Conservation (phyloP, 2,329 filamentous ascomycete species). For the Pestalotiopsis sp. region DNA sequence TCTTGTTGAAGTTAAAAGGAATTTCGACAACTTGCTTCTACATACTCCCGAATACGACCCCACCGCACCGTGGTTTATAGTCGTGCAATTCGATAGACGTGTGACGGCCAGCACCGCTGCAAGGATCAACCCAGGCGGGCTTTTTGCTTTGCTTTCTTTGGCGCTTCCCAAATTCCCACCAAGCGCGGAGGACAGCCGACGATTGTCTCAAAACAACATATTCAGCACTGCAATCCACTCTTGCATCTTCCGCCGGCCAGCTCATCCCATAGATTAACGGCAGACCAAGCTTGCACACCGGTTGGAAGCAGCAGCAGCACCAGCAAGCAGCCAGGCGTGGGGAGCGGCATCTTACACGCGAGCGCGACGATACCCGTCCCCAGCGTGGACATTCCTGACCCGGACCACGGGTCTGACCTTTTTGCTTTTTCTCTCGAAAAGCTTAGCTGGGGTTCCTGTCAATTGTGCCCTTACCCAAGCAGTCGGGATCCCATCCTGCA, state of each 20-base stretch:
- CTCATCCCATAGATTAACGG: neutral
- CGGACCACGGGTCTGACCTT: neutral
- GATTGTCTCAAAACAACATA: neutral
- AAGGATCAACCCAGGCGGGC: neutral
- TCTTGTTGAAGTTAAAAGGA: neutral
- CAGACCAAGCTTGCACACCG: neutral
- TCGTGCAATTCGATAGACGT: constrained; percentile 5
- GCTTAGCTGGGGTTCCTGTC: neutral
- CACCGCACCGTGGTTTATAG: constrained; percentile 2
- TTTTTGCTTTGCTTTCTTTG: neutral
- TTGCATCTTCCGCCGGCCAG: neutral
- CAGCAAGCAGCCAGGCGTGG: neutral
- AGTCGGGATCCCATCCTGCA: constrained; percentile 4
- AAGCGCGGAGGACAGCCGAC: constrained; percentile 5
- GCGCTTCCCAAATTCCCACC: constrained; percentile 6
- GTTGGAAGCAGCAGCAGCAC: neutral
- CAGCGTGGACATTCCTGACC: neutral
- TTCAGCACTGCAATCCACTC: neutral
- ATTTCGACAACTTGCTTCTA: neutral
- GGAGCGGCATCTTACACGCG: neutral
- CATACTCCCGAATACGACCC: constrained; percentile 2
- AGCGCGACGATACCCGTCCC: neutral
- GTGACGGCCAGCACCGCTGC: neutral
- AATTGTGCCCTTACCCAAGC: constrained; percentile 1
- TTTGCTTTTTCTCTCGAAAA: constrained; percentile 10